Base-by-base conservation (phyloP, 2,329 filamentous ascomycete genomes). In the Aureobasidium subglaciale region DNA sequence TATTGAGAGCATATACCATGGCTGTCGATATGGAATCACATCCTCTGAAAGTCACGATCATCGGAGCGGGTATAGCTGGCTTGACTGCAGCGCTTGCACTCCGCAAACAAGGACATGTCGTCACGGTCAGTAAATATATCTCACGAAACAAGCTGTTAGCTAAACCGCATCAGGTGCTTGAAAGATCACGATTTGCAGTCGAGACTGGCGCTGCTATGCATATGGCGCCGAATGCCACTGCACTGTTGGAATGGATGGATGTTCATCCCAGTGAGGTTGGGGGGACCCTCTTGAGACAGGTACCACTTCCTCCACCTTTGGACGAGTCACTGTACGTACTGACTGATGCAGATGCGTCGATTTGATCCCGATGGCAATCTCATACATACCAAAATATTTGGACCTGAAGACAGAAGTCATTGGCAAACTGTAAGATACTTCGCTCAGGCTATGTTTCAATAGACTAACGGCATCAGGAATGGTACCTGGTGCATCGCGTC, bases 31-130 rank as follows among this genome's bases (percentile, higher is more conserved):
- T 54, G 8, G 29, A 54, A 35, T 18, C n/a, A 27, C 50, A 24
- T n/a, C 52, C 56, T 5, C 41, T 58, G n/a, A 52, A 24, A 18
- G 56, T 56, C 10, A 55, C 45, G 5, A 56, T 59, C 4, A 54
- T 59, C 9, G 57, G 57, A 38, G 57, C 43, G 48, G 57, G 57
- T 2, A 53, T 59, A 9, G 57, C 57, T 32, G 57, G 57, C 2
- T 34, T 59, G 32, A 54, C 57, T 34, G 57, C 57, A 2, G 57
- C 53, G 4, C 42, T 55, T 5, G 57, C 55, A 9, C 34, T 59
- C 5, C 40, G 57, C 6, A 59, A 56, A 29, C 52, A 55, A 16
- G 52, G 52, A 22, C 52, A 55, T 55, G 30, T 38, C 11, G 52
- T 55, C 13, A 46, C 42, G 32, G 52, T 55, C 4, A 5, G 27